Evolutionary conservation across 1,139 yeast genomes (phyloP).

Genomic region (Candida sojae): DNA sequence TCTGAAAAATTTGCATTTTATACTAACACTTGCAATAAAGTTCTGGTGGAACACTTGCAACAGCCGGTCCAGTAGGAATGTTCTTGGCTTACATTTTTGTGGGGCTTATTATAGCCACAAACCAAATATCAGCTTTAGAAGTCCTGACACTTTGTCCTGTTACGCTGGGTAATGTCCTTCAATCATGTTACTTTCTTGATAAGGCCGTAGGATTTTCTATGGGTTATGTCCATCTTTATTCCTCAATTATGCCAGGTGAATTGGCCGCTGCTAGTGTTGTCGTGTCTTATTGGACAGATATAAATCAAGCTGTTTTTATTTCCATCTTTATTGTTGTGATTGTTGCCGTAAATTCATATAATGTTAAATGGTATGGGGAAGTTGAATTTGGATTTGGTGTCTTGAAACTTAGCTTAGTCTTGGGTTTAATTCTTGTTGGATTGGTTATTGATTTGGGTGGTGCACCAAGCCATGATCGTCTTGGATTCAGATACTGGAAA

Average conservation of each 20-base stretch:
- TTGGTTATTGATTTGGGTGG: conserved; percentile 35
- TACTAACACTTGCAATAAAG: neutral
- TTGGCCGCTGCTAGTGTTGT: conserved; percentile 28
- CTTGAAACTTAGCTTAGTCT: conserved; percentile 26
- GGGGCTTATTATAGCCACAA: conserved; percentile 19
- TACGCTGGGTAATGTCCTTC: conserved; percentile 27
- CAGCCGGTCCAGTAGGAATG: conserved; percentile 20
- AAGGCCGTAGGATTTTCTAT: conserved; percentile 26
- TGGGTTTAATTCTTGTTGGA: conserved; percentile 25
- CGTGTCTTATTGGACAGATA: conserved; percentile 23
- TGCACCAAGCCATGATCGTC: conserved; percentile 19
- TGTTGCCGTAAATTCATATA: conserved; percentile 24
- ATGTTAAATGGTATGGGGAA: conserved; percentile 33
- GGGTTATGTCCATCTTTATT: conserved; percentile 24
- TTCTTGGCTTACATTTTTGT: conserved; percentile 20
- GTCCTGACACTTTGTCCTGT: conserved; percentile 30
- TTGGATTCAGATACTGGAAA: conserved; percentile 31
- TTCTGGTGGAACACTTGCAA: conserved; percentile 19
- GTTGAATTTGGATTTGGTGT: conserved; percentile 32
- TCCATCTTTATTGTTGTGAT: conserved; percentile 24
- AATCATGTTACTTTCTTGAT: conserved; percentile 27
- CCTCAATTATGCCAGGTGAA: conserved; percentile 21
- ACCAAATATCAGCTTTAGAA: conserved; percentile 28
- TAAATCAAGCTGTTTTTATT: conserved; percentile 26
- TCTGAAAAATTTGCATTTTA: neutral